Evolutionary conservation across 208 protist species (phyloP).

Genomic region (Crithidia brevicula): DNA sequence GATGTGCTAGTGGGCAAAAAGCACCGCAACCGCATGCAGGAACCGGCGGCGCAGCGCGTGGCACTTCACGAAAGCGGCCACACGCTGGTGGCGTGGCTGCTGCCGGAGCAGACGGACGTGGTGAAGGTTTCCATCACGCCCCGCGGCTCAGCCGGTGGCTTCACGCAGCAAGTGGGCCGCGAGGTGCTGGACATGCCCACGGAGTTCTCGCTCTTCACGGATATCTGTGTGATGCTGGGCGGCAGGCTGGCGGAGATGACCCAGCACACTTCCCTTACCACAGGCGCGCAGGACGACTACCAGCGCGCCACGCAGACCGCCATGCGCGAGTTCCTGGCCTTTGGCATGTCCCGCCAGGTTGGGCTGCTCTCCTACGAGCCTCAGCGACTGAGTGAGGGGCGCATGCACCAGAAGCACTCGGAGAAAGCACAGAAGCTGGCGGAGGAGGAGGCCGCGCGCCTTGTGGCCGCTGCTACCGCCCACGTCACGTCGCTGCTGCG

Average conservation of each 20-base stretch:
- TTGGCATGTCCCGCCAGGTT: conserved; percentile 79
- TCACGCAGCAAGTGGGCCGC: conserved; percentile 84
- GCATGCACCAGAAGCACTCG: conserved; percentile 76
- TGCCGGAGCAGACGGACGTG: conserved; percentile 89
- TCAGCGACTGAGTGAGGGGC: conserved; percentile 77
- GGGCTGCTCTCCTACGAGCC: conserved; percentile 80
- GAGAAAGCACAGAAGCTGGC: conserved; percentile 55
- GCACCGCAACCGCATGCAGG: conserved; percentile 75
- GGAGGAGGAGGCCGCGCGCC: conserved; percentile 68
- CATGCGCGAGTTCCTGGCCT: conserved; percentile 71
- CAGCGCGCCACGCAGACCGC: conserved; percentile 88
- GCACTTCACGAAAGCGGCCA: conserved; percentile 97
- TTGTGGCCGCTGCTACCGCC: conserved; percentile 56
- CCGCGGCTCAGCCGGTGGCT: conserved; percentile 76
- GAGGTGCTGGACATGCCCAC: conserved; percentile 83
- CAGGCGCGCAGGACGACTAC: conserved; percentile 91
- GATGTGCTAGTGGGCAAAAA: conserved; percentile 89
- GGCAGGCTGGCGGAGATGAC: conserved; percentile 96
- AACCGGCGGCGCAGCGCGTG: conserved; percentile 51
- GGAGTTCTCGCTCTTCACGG: conserved; percentile 92
- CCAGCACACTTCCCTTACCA: conserved; percentile 91
- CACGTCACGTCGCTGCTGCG: conserved; percentile 59
- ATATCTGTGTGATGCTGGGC: conserved; percentile 93
- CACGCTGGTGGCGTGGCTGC: conserved; percentile 93
- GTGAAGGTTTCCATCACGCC: conserved; percentile 97